Percentiles rank a stretch among this genome's conserved stretches.
Evolutionary conservation across 2,329 filamentous ascomycete genomes (phyloP).

Genomic region (Stylonectria norvegica): DNA sequence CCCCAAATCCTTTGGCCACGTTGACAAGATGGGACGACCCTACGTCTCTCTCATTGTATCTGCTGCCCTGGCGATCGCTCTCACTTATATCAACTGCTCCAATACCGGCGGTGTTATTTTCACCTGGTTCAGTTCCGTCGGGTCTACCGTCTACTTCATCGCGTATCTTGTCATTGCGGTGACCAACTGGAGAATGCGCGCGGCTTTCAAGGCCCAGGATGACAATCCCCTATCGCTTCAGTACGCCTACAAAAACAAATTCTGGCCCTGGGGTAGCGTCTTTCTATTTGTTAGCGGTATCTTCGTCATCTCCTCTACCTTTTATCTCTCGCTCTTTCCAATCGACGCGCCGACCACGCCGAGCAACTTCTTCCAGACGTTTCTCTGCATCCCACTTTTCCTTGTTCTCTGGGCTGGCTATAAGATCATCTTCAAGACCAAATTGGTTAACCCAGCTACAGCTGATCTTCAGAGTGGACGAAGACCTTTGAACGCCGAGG

Average conservation of each 20-base stretch:
- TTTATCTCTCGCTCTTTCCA: not conserved
- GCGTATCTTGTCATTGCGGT: not conserved
- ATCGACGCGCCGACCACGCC: not conserved
- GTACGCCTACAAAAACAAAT: not conserved
- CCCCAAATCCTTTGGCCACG: not conserved
- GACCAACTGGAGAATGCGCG: not conserved
- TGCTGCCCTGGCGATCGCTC: not conserved
- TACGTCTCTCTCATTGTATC: constrained; percentile 12
- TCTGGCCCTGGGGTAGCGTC: not conserved
- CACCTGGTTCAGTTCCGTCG: constrained; percentile 9
- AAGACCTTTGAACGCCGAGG: not conserved
- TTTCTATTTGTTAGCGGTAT: not conserved
- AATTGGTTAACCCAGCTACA: not conserved
- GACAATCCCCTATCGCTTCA: not conserved
- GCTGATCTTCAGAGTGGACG: not conserved
- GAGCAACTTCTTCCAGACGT: not conserved
- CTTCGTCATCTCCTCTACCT: not conserved
- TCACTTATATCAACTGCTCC: constrained; percentile 13
- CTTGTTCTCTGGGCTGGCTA: not conserved
- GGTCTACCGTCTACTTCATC: not conserved
- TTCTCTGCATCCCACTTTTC: not conserved
- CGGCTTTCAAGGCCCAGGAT: not conserved
- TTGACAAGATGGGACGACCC: constrained; percentile 10
- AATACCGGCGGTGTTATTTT: constrained; percentile 15
- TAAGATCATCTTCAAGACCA: not conserved